Base-by-base conservation (phyloP, 495 filamentous ascomycete species). In the Tetracladium setigerum region DNA sequence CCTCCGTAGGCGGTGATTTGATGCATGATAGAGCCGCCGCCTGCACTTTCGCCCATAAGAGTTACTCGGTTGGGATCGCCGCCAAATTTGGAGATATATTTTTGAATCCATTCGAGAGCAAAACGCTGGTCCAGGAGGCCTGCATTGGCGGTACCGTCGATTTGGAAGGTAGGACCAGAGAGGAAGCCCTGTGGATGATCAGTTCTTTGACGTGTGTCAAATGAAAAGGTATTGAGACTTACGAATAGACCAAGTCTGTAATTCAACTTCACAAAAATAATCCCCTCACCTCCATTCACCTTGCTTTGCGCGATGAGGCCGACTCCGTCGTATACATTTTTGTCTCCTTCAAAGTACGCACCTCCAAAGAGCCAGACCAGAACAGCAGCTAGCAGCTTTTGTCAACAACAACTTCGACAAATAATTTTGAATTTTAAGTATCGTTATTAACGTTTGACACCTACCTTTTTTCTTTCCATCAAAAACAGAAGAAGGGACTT, bases 81-180 rank as follows among this genome's bases (percentile, higher is more conserved):
- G 4, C 84, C 83, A 54, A 90, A 88, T 4, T 72, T 65, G 42
- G 66, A 60, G 48, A 88, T 86, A 54, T 87, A 67, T 45, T 77
- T 67, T 48, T 85, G 75, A n/a, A 88, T 73, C 86, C 86, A 89
- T 47, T 87, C 61, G 14, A 89, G 67, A 10, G 81, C 84, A 30
- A 82, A 67, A 1, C 75, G 70, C 58, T 88, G 85, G 56, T 89
- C 86, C 19, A 72, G 62, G 4, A 89, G 67, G 0, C 78, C 86
- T 1, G 73, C 73, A 49, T 89, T 90, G 18, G 76, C 68, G 5
- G 64, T 70, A 41, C 71, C 67, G 27, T 69, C 53, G 15, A 18
- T 12, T 41, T 70, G 60, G 42, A 79, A 54, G 13, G 64, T 62
- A 7, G 70, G 65, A 14, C 73, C 74, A 1, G 69, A 64, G 1